phyloP scores from a whole-genome alignment of 2,329 filamentous ascomycete genomes.

The Microcyclosporella mali region DNA sequence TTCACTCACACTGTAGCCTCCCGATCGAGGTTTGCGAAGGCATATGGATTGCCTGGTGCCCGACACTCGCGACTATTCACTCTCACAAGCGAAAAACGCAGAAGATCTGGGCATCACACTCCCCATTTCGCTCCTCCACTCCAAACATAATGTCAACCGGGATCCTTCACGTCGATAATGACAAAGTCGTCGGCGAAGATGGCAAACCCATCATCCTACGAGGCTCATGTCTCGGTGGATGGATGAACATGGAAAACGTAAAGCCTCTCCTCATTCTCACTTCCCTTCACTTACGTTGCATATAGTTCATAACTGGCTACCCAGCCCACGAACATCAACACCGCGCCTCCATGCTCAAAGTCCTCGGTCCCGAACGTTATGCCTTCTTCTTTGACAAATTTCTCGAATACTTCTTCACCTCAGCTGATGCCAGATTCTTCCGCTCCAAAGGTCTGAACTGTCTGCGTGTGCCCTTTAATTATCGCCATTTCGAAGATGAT shows the following conservation, averaged over 20 bases:
- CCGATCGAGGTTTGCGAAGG: no score
- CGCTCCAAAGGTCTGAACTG: conserved; percentile 52
- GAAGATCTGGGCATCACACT: no score
- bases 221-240: conserved; percentile 43
- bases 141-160: conserved; percentile 9
- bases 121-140: not conserved
- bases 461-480: conserved; percentile 56
- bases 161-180: conserved; percentile 32
- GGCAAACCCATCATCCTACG: conserved; percentile 44
- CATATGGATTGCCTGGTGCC: no score
- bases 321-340: conserved; percentile 54
- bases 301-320: conserved; percentile 59
- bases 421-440: conserved; percentile 54
- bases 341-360: conserved; percentile 47
- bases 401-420: conserved; percentile 54
- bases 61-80: no score
- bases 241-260: conserved; percentile 37
- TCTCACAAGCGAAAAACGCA: no score
- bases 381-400: conserved; percentile 56
- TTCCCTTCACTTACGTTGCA: conserved; percentile 26
- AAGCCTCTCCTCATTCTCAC: not conserved
- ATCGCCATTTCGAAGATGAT: conserved; percentile 50
- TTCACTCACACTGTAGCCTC: no score
- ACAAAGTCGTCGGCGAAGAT: conserved; percentile 42
- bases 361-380: conserved; percentile 51